These are phyloP conservation scores for Fomitopsis pinicola DNA, from an alignment of 1,284 basidiomycete species.

Conservation along the genomic window DNA sequence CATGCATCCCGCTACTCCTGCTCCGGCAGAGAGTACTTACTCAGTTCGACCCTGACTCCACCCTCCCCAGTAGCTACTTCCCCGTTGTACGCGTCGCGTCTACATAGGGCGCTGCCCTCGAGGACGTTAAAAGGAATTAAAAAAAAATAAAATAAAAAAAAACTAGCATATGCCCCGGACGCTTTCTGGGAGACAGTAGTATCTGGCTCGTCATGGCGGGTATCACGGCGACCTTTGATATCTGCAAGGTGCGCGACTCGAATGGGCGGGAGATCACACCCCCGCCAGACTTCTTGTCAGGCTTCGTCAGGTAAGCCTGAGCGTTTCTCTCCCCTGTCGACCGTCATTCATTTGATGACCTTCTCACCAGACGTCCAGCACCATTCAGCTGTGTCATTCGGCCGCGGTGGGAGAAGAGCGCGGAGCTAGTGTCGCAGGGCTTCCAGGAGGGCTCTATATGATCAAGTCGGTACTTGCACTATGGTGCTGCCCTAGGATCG, in stretches of 20 bases:
- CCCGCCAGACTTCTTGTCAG: background rate
- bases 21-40: no score
- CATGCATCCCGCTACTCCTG: no score
- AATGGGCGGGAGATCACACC: constrained; percentile 5
- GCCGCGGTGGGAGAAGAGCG: no score
- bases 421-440: background rate
- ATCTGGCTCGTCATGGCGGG: constrained; percentile 3
- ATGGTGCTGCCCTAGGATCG: no score
- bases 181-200: constrained; percentile 2
- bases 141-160: no score
- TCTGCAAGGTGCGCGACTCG: constrained; percentile 6
- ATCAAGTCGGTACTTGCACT: background rate
- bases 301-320: background rate
- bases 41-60: no score
- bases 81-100: no score
- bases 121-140: no score
- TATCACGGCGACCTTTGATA: constrained; percentile 10
- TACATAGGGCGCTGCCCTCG: no score
- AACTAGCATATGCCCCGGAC: constrained; percentile 4
- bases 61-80: no score
- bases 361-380: background rate
- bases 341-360: background rate
- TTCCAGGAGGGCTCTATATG: background rate
- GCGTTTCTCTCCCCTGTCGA: background rate
- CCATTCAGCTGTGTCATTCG: background rate